phyloP scores from a whole-genome alignment of 768 basidiomycete species.

The Antrodiella citrinella region DNA sequence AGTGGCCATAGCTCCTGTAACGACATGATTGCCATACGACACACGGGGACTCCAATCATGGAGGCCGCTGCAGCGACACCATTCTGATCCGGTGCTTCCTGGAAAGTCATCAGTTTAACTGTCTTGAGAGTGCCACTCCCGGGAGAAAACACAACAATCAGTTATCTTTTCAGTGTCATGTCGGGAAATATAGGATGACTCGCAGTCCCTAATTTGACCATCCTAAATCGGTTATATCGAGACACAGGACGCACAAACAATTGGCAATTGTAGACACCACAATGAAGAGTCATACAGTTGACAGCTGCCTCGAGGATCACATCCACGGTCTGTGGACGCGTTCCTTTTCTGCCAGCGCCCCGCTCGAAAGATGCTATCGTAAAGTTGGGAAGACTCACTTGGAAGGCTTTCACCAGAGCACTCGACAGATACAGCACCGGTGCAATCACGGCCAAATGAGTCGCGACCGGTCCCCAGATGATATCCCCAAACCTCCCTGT shows the following conservation, averaged over 20 bases:
- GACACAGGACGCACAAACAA: no score
- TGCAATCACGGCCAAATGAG: constrained; percentile 48
- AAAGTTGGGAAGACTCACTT: constrained; percentile 26
- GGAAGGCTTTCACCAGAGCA: constrained; percentile 33
- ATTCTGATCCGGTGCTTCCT: constrained; percentile 13
- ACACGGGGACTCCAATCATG: constrained; percentile 18
- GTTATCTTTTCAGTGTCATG: no score
- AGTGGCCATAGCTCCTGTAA: constrained; percentile 21
- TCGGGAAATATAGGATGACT: no score
- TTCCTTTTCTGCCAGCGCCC: background rate
- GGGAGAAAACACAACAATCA: no score
- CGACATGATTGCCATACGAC: constrained; percentile 19
- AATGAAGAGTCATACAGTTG: no score
- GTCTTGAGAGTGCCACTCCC: background rate
- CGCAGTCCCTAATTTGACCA: no score
- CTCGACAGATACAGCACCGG: constrained; percentile 49
- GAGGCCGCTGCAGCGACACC: constrained; percentile 8
- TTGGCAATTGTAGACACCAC: no score
- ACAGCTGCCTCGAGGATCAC: no score
- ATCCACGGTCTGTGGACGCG: no score
- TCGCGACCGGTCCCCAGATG: constrained; percentile 47
- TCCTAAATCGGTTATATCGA: no score
- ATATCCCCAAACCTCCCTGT: constrained; percentile 47
- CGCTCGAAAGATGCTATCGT: background rate
- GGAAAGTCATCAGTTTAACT: background rate